Evolutionary conservation across 176 grass and related monocot species (phyloP), one percentile per base, ranked within the genome.

Genomic region (Pharus latifolius): DNA sequence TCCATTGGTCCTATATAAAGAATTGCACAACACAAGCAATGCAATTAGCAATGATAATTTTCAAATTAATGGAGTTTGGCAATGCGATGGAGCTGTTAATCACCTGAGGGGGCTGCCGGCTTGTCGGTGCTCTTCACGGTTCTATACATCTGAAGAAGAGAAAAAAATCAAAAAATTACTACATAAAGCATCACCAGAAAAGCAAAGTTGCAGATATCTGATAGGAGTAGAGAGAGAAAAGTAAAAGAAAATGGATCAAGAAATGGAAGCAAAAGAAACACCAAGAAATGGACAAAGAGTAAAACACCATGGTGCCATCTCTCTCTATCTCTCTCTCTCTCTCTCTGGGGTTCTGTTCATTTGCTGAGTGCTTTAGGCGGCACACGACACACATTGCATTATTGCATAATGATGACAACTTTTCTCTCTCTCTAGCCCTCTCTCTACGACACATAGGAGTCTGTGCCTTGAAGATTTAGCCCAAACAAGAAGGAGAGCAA

Each of bases 51-150:
- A 17, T 58, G 37, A 46, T n/a, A n/a, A n/a, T n/a, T n/a, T n/a
- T n/a, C n/a, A n/a, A 28, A 38, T 38, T 38, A 25, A 73, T 24
- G 57, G 3, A 33, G 22, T 8, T 69, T 42, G 27, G 57, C 34
- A 69, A 56, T 31, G 33, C 45, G 35, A 73, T n/a, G 13, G 35
- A 4, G 46, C 4, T 44, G 48, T 46, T 74, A 22, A 41, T 71
- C 88, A 88, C 84, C 88, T 72, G 91, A 85, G 59, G 82, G 87
- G 67, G 88, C 73, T 40, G 84, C 78, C 79, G 91, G 82, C 80
- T 96, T 96, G 49, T 91, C 78, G 67, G 87, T 91, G 68, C 70
- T 80, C 87, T 96, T 96, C 70, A 90, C 77, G 59, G 91, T 96
- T 78, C 91, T 82, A 73, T 96, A 85, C 87, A 90, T 87, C 83